Base-by-base conservation (phyloP, 345 rosid genomes). In the Ceriops decandra region DNA sequence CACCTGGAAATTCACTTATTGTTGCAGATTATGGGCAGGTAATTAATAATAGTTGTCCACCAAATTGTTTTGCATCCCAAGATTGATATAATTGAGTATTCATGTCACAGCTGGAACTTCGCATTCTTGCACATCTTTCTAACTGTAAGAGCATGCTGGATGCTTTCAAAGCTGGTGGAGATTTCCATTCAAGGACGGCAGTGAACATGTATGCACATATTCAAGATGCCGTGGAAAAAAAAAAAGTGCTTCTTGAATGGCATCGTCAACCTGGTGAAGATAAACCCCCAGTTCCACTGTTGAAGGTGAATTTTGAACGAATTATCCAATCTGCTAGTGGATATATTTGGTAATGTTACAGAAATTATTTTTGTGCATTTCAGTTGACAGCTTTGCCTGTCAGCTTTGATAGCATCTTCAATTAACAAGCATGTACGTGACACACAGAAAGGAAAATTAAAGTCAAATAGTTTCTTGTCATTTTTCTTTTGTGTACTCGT, bases 11-110 rank as follows among this genome's bases (percentile, higher is more conserved):
- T 77, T 90, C 98, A 53, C 97, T 95, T 52, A 84, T 95, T 32
- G 99, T 95, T 65, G 98, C 99, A 57, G 99, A 95, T 80, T 95
- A 95, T 76, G 98, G 98, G 52, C 99, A 95, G 92, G 99, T 95
- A 74, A 69, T 82, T 71, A 32, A 58, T 66, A 63, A 75, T 36
- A 49, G 54, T 73, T 75, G n/a, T 56, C 24, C 47, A 57, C 54
- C 56, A 57, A 42, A 24, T 35, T 46, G 24, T 26, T 33, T 68
- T 68, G 32, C 31, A 33, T 71, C 20, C 52, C 3, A 19, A 66
- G 60, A 53, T 64, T 74, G 52, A 78, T 74, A 72, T 63, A 75
- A 77, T 71, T 72, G 62, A 32, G 27, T 66, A 31, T 76, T 70
- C 63, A 57, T 65, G 26, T 74, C 62, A 73, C 88, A 95, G 98